phyloP scores from a whole-genome alignment of 1,139 yeast genomes.

The Tardiomyces digboiensis region DNA sequence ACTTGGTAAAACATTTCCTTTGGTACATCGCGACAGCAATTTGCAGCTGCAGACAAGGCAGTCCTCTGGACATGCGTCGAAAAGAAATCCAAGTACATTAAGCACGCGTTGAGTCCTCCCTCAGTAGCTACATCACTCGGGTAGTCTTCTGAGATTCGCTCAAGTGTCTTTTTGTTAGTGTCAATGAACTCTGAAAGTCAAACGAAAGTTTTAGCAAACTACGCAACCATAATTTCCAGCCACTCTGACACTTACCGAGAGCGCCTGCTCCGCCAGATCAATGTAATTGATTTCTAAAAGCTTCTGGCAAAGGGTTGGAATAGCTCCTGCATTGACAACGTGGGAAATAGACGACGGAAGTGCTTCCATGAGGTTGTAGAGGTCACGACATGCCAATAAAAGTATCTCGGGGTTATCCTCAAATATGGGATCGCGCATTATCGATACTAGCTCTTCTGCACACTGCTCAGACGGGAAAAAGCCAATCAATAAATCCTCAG shows the following conservation, averaged over 20 bases:
- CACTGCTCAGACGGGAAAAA: conserved; percentile 51
- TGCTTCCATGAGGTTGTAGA: conserved; percentile 75
- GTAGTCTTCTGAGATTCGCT: conserved; percentile 27
- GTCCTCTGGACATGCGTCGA: conserved; percentile 86
- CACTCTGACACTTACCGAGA: no score
- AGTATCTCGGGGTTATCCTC: conserved; percentile 70
- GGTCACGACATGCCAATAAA: conserved; percentile 75
- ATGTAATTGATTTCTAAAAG: conserved; percentile 71
- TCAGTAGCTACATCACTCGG: conserved; percentile 29
- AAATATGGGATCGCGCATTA: conserved; percentile 49
- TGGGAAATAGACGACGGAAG: conserved; percentile 55
- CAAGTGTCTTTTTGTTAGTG: no score
- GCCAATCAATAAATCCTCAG: conserved; percentile 25
- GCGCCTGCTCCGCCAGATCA: conserved; percentile 87
- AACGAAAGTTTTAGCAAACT: no score
- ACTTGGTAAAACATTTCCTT: conserved; percentile 37
- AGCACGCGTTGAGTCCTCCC: conserved; percentile 58
- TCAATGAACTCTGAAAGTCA: no score
- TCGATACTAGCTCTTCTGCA: conserved; percentile 44
- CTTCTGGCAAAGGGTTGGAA: conserved; percentile 57
- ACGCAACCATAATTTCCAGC: no score
- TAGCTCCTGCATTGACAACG: conserved; percentile 58
- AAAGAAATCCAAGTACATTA: conserved; percentile 77
- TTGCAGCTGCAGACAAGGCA: conserved; percentile 69
- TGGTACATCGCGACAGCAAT: conserved; percentile 49